Conservation (phyloP, 163 green algal species). For the Chlamydomonas reinhardtii region DNA sequence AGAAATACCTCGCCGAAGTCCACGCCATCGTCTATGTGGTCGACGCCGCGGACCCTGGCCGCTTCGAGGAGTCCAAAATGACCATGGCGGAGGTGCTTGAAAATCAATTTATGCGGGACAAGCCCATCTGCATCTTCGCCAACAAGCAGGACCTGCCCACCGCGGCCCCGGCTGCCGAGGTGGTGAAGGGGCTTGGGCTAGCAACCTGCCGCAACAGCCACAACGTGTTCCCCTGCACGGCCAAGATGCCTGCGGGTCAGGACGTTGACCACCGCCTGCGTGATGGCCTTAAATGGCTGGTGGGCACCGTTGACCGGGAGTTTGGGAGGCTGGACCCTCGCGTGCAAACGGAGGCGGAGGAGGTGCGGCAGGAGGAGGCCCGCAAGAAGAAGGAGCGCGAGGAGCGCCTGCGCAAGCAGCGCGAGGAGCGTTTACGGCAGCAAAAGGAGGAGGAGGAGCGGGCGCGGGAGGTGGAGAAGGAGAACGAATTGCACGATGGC, state of each 20-base stretch:
- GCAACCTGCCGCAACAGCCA: conserved; percentile 47
- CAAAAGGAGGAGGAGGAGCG: conserved; percentile 45
- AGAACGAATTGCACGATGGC: conserved; percentile 39
- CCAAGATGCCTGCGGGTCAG: conserved; percentile 30
- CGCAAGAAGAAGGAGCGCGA: conserved; percentile 64
- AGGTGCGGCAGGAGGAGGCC: conserved; percentile 55
- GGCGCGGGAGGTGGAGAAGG: conserved; percentile 24
- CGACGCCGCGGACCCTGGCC: conserved; percentile 66
- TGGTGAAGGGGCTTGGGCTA: conserved; percentile 53
- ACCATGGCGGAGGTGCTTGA: conserved; percentile 59
- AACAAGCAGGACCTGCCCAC: conserved; percentile 81
- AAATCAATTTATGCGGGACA: conserved; percentile 59
- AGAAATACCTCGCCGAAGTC: conserved; percentile 70
- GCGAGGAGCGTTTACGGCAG: conserved; percentile 16
- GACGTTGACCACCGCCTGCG: conserved; percentile 42
- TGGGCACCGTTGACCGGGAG: conserved; percentile 31
- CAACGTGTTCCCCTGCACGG: conserved; percentile 61
- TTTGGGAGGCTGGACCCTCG: conserved; percentile 50
- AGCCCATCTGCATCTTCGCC: conserved; percentile 75
- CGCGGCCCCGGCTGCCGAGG: conserved; percentile 42
- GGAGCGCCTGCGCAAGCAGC: conserved; percentile 42
- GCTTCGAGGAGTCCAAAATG: conserved; percentile 67
- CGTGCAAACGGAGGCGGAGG: conserved; percentile 48
- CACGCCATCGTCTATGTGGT: conserved; percentile 76
- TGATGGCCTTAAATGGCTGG: conserved; percentile 56